phyloP scores from a whole-genome alignment of 2,329 filamentous ascomycete genomes.

The Fusarium verticillioides region DNA sequence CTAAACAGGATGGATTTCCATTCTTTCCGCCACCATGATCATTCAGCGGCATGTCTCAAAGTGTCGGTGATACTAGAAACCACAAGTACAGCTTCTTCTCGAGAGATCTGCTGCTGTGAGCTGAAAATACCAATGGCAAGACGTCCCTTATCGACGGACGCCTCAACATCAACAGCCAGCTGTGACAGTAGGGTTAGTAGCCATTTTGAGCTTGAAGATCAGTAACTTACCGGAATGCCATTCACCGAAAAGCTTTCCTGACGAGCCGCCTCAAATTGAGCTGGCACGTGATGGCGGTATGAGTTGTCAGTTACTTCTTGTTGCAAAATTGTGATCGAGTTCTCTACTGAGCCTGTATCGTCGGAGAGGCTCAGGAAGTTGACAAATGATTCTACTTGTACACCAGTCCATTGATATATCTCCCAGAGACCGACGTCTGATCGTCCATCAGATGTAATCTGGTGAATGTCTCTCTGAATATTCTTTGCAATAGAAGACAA shows the following conservation, averaged over 20 bases:
- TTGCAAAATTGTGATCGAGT: conserved; percentile 10
- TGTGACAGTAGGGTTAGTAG: conserved; percentile 30
- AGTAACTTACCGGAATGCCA: conserved; percentile 45
- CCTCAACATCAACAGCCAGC: conserved; percentile 56
- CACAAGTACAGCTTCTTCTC: conserved; percentile 41
- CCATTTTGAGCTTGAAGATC: too few relatives aligned
- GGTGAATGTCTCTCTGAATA: conserved; percentile 75
- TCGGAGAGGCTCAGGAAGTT: conserved; percentile 77
- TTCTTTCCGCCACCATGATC: background rate
- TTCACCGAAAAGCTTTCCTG: conserved; percentile 40
- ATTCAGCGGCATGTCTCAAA: conserved; percentile 22
- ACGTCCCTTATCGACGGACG: conserved; percentile 45
- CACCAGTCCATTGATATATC: conserved; percentile 78
- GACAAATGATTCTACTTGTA: conserved; percentile 77
- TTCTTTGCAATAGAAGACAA: conserved; percentile 64
- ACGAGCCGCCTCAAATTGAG: conserved; percentile 18
- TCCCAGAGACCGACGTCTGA: conserved; percentile 75
- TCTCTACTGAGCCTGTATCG: background rate
- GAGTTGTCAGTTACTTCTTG: background rate
- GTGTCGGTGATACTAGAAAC: conserved; percentile 40
- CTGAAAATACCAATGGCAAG: conserved; percentile 57
- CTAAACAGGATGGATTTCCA: background rate
- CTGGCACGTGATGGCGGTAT: background rate
- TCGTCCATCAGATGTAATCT: conserved; percentile 63
- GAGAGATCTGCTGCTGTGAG: conserved; percentile 43